A percentile compares a stretch with the other conserved stretches of the same genome.
phyloP scores from a whole-genome alignment of 371 early-diverging fungal species.

The Haplosporangium sp. region DNA sequence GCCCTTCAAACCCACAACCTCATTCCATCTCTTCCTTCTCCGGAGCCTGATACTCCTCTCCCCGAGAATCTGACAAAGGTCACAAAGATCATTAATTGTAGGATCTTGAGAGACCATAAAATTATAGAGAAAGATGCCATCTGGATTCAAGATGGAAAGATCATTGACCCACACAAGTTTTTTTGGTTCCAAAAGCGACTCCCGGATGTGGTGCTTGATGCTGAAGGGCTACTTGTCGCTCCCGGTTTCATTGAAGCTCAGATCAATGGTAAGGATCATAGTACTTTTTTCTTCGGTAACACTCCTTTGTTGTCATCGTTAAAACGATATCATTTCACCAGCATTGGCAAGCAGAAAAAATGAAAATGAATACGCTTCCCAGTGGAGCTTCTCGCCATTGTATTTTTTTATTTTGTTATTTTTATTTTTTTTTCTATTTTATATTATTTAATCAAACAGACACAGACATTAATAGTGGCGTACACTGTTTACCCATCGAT shows the following conservation, averaged over 20 bases:
- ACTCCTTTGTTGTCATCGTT: too few species aligned
- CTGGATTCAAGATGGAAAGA: conserved; percentile 83
- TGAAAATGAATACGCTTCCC: too few species aligned
- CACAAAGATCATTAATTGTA: conserved; percentile 82
- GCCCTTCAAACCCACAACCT: conserved; percentile 38
- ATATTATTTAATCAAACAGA: too few species aligned
- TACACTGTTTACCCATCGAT: not conserved
- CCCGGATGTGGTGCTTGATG: conserved; percentile 81
- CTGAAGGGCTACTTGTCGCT: conserved; percentile 74
- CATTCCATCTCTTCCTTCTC: conserved; percentile 32
- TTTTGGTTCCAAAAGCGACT: conserved; percentile 77
- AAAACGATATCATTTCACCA: too few species aligned
- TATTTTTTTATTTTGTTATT: too few species aligned
- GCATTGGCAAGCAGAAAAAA: too few species aligned
- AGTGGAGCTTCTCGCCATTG: too few species aligned
- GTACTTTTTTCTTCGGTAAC: too few species aligned
- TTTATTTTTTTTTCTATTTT: too few species aligned
- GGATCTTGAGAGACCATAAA: conserved; percentile 75
- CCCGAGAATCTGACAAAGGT: conserved; percentile 59
- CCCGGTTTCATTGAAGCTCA: conserved; percentile 91
- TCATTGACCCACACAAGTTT: conserved; percentile 77
- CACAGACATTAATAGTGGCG: too few species aligned
- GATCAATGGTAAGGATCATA: conserved; percentile 71
- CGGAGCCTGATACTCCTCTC: conserved; percentile 36
- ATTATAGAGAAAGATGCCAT: conserved; percentile 77